Evolutionary conservation across 2,329 filamentous ascomycete genomes (phyloP).

Genomic region (Colletotrichum aenigma): DNA sequence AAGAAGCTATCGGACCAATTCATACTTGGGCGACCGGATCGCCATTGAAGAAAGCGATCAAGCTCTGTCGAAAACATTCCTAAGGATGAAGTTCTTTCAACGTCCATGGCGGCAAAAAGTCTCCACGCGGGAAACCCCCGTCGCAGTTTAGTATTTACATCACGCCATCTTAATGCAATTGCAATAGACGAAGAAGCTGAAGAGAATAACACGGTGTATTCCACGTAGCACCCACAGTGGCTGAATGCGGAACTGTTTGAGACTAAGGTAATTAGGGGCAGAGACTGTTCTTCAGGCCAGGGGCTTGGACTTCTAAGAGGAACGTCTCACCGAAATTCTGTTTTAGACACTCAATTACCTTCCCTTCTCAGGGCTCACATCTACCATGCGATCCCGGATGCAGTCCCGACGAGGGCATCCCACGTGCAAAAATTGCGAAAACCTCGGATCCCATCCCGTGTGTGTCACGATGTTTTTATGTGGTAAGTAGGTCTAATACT

Average conservation of each 20-base stretch:
- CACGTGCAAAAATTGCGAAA: background rate
- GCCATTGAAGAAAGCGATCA: too few relatives aligned
- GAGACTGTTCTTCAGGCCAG: background rate
- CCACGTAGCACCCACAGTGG: background rate
- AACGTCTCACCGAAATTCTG: fast-evolving
- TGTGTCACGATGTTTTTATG: background rate
- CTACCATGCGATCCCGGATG: background rate
- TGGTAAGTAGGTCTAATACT: background rate
- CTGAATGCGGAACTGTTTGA: too few relatives aligned
- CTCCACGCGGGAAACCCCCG: background rate
- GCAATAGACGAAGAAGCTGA: fast-evolving
- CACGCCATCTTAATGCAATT: too few relatives aligned
- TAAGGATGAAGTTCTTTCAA: too few relatives aligned
- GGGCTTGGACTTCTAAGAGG: background rate
- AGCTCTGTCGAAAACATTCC: too few relatives aligned
- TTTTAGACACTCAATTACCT: fast-evolving
- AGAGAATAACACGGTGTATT: background rate
- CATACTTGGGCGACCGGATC: too few relatives aligned
- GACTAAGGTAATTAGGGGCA: too few relatives aligned
- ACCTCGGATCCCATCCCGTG: background rate
- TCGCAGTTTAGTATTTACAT: too few relatives aligned
- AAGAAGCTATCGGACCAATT: too few relatives aligned
- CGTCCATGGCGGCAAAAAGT: background rate
- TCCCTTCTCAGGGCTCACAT: background rate
- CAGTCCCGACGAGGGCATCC: background rate